phyloP scores from a whole-genome alignment of 129 eudicot species.

The Flaveria bidentis region DNA sequence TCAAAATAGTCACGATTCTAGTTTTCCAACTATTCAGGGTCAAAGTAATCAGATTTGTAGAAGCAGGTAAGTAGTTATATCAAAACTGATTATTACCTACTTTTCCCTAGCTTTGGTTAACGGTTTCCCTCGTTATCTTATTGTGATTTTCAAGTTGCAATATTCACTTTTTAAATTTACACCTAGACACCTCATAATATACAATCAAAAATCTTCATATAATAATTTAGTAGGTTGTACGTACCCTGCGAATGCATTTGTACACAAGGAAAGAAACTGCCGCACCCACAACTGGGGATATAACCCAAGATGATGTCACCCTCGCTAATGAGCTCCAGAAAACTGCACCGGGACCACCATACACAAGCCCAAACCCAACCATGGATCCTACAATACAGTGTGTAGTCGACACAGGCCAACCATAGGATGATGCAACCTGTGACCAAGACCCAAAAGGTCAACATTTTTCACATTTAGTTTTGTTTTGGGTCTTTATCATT shows the following conservation, averaged over 20 bases:
- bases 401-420: conserved; percentile 96
- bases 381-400: conserved; percentile 97
- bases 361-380: conserved; percentile 96
- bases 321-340: conserved; percentile 96
- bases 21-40: too few relatives aligned
- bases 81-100: conserved; percentile 1
- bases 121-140: not conserved
- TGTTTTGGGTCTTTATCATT: not conserved
- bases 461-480: conserved; percentile 2
- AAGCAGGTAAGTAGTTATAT: not conserved
- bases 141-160: not conserved
- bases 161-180: not conserved
- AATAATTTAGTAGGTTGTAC: conserved; percentile 26
- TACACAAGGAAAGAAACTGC: conserved; percentile 86
- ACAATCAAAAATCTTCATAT: not conserved
- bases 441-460: conserved; percentile 31
- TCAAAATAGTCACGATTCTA: too few relatives aligned
- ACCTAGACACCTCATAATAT: not conserved
- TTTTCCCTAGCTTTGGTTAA: not conserved
- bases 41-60: not conserved
- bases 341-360: conserved; percentile 87
- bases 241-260: conserved; percentile 97
- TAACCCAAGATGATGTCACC: conserved; percentile 91
- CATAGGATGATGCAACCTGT: conserved; percentile 93
- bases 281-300: conserved; percentile 88